Evolutionary conservation across 1,284 basidiomycete species (phyloP), one percentile per base, ranked within the genome.

Genomic region (Ganoderma resinaceum): DNA sequence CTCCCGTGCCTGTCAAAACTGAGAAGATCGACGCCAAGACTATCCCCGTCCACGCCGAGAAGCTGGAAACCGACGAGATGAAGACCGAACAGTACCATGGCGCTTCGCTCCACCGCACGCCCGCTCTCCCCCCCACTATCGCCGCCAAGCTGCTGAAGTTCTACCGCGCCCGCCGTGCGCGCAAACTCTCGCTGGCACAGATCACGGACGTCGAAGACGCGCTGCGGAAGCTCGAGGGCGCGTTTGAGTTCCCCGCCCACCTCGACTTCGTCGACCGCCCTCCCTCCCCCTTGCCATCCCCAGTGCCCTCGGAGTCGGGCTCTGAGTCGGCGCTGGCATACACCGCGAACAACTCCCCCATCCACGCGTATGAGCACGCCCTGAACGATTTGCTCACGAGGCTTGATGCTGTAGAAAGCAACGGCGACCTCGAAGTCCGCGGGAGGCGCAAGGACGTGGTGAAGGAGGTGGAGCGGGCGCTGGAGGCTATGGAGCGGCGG

Each of bases 371-470:
- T 76, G 84, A 87, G 68, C 80, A 88, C 66, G 81, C 83, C 26
- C 82, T 94, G 64, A 86, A 87, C 62, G 85, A 86, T 63, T 78
- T 94, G 12, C 81, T 94, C 40, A 84, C 88, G 55, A 82, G 84
- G 67, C 84, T 93, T 5, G 93, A 95, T 73, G 87, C 84, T 0
- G 85, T 94, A 7, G 86, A 91, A 71, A 91, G 87, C 71, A 84
- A 83, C 73, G 92, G 92, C 0, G 84, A 89, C 69, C 77, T 80
- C 63, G 79, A 78, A 2, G 86, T 95, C n/a, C 82, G 92, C 55
- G 81, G 82, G 23, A 81, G 79, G 67, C 80, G 93, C 65, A 86
- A 89, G 77, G 82, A 81, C 12, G 82, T 91, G 3, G 91, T 93
- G 53, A 81, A 80, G 68, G 76, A 76, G 57, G 86, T 95, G 23